These are phyloP conservation scores for Mycena haematopus DNA, from an alignment of 768 basidiomycete genomes.

Conservation along the genomic window DNA sequence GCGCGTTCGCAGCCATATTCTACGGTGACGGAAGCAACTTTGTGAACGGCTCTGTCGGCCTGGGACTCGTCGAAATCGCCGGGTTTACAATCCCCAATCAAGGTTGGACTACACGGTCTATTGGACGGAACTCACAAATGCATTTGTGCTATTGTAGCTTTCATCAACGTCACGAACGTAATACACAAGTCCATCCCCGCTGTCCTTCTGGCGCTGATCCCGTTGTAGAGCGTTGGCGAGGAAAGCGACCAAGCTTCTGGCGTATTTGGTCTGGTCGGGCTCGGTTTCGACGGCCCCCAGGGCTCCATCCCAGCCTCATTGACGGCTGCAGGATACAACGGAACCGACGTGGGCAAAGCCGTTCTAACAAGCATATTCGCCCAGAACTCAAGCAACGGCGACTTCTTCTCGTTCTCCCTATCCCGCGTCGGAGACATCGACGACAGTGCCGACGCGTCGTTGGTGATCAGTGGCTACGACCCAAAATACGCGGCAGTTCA, in stretches of 20 bases:
- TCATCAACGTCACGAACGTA: conserved; percentile 19
- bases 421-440: conserved; percentile 3
- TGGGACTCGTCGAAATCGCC: conserved; percentile 39
- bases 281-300: conserved; percentile 16
- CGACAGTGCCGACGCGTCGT: conserved; percentile 8
- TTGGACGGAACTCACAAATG: neutral
- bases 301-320: neutral
- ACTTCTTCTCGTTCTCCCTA: conserved; percentile 21
- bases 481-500: conserved; percentile 3
- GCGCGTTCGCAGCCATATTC: conserved; percentile 33
- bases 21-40: conserved; percentile 47
- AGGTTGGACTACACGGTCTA: conserved; percentile 13
- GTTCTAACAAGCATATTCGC: conserved; percentile 22
- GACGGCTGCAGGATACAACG: conserved; percentile 6
- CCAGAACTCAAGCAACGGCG: conserved; percentile 7
- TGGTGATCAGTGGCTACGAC: conserved; percentile 18
- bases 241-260: too few relatives aligned
- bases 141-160: conserved; percentile 3
- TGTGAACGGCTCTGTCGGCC: conserved; percentile 41
- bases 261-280: conserved; percentile 15
- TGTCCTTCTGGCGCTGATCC: too few relatives aligned
- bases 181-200: too few relatives aligned
- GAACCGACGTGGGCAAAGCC: conserved; percentile 8
- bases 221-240: too few relatives aligned
- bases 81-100: conserved; percentile 37